Evolutionary conservation across 306 rosid genomes (phyloP).

Genomic region (Rosa chinensis): DNA sequence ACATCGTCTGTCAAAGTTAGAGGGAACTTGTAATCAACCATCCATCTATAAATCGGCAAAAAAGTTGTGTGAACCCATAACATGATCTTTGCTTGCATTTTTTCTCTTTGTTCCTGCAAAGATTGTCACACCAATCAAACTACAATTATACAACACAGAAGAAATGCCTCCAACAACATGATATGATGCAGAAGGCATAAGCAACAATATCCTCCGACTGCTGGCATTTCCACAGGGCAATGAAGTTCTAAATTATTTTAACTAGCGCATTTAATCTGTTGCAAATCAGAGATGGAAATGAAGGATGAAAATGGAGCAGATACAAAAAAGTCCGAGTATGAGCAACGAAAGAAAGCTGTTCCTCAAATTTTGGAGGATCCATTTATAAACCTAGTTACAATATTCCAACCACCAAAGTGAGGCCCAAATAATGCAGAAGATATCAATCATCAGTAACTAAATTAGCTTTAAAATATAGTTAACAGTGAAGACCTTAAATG

Average conservation of each 20-base stretch:
- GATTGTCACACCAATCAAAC: constrained; percentile 1
- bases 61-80: constrained; percentile 34
- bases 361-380: background rate
- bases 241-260: background rate
- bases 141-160: constrained; percentile 19
- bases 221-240: background rate
- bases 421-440: background rate
- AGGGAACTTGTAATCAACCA: background rate
- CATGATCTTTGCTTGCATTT: constrained; percentile 39
- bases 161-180: too few relatives aligned
- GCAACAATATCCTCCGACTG: background rate
- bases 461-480: background rate
- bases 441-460: background rate
- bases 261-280: background rate
- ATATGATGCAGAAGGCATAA: background rate
- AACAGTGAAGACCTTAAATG: background rate
- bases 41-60: constrained; percentile 55
- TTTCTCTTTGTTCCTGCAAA: constrained; percentile 52
- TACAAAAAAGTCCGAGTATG: background rate
- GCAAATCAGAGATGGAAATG: background rate
- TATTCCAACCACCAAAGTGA: background rate
- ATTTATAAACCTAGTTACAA: too few relatives aligned
- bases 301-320: background rate
- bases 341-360: background rate
- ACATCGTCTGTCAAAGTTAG: background rate